Base-by-base conservation (phyloP, 176 grass and related monocot species). In the Urochloa ruziziensis region DNA sequence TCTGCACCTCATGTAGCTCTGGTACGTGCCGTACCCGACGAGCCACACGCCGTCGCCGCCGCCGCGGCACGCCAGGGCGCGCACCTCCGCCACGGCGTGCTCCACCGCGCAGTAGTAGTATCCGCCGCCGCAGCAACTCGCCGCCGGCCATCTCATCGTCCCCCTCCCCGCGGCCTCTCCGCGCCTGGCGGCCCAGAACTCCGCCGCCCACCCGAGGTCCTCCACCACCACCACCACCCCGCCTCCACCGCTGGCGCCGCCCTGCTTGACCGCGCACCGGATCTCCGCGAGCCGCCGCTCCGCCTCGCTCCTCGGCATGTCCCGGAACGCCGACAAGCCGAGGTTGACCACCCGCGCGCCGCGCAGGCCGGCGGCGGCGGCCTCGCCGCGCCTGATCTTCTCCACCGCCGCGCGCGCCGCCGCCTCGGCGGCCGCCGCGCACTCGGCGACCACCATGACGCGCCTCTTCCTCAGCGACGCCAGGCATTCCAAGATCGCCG, bases 1-100 rank as follows among this genome's bases (percentile, higher is more conserved):
- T 10, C 88, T 82, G 59, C 94, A 96, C 77, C 75, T 79, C 61
- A 89, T 91, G 84, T 96, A 91, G 24, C 83, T 89, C 86, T 96
- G 83, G 58, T 93, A 91, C 24, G 91, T 93, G 17, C 86, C 91
- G 42, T 89, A 73, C 17, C 89, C 81, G 37, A 93, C 44, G 7
- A 96, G 82, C 94, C 94, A 96, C 49, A 93, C 75, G 60, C 79
- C 84, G 49, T 76, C 80, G 25, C 59, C 77, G n/a, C n/a, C n/a
- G 64, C 78, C 77, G 52, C 62, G 71, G 73, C 73, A 80, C 63
- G 73, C 84, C 80, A 93, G 78, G 34, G 83, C 83, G 19, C 94
- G 78, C 19, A 96, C 82, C 77, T 93, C 91, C 67, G 78, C 86
- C 23, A 96, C 85, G 12, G 70, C 86, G 88, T 87, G 94, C 72